These are phyloP conservation scores for Talaromyces sp. DNA, from an alignment of 2,329 filamentous ascomycete species.

Conservation along the genomic window DNA sequence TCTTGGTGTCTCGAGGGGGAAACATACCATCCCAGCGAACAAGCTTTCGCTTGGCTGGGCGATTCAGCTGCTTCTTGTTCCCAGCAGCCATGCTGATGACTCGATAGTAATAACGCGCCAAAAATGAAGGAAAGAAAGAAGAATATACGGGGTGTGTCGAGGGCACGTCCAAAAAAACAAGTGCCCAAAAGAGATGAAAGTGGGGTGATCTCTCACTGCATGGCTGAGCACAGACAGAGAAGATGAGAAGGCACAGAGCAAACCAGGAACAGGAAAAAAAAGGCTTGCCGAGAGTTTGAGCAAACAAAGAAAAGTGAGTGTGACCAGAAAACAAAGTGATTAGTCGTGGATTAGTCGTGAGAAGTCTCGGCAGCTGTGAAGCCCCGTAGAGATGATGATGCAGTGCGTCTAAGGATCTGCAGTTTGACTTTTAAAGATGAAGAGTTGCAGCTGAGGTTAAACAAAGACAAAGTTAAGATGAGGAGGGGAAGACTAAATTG, in stretches of 20 bases:
- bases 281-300: neutral
- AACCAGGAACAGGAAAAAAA: neutral
- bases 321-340: neutral
- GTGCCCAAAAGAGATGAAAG: neutral
- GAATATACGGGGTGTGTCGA: neutral
- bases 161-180: neutral
- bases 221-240: neutral
- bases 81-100: neutral
- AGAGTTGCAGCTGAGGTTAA: neutral
- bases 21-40: slow-evolving; percentile 41
- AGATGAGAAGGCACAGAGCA: neutral
- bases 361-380: neutral
- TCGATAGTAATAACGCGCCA: neutral
- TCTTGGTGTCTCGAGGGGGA: neutral
- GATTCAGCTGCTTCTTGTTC: slow-evolving; percentile 15
- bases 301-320: neutral
- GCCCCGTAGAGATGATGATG: neutral
- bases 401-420: neutral
- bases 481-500: neutral
- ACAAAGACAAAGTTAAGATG: neutral
- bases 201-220: neutral
- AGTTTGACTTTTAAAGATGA: neutral
- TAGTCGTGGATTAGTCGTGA: neutral
- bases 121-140: neutral
- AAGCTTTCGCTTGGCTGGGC: slow-evolving; percentile 30